Percentiles rank a stretch among this genome's conserved stretches.
Conservation (phyloP, 495 filamentous ascomycete genomes). For the Hypoxylon cercidicola region DNA sequence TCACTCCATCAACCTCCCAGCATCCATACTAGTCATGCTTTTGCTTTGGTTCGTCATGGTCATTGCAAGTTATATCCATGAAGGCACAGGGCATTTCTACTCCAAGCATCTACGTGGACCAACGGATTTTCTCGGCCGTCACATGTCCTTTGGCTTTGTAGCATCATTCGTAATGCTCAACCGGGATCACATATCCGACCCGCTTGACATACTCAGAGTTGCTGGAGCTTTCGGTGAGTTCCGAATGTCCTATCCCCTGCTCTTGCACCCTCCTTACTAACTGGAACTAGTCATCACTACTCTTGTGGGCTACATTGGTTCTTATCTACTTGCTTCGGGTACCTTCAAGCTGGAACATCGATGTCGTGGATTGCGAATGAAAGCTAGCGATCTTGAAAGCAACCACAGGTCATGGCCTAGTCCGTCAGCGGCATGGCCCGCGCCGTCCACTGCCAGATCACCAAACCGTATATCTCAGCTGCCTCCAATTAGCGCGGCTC, state of each 20-base stretch:
- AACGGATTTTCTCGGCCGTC: slow-evolving; percentile 56
- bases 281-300: slow-evolving; percentile 34
- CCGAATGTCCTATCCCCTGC: background rate
- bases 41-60: slow-evolving; percentile 32
- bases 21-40: slow-evolving; percentile 43
- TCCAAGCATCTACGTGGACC: slow-evolving; percentile 46
- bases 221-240: slow-evolving; percentile 53
- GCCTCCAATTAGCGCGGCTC: slow-evolving; percentile 32
- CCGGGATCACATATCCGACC: slow-evolving; percentile 47
- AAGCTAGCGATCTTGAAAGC: slow-evolving; percentile 33
- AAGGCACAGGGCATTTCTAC: slow-evolving; percentile 45
- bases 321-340: slow-evolving; percentile 28
- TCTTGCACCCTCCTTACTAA: slow-evolving; percentile 7
- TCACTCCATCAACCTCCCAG: slow-evolving; percentile 41
- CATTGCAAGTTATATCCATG: slow-evolving; percentile 31
- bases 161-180: slow-evolving; percentile 59
- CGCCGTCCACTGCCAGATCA: slow-evolving; percentile 18
- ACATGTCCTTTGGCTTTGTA: slow-evolving; percentile 61
- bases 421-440: slow-evolving; percentile 41
- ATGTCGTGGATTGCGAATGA: slow-evolving; percentile 24
- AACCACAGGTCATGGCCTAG: slow-evolving; percentile 40
- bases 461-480: slow-evolving; percentile 21
- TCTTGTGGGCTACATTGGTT: slow-evolving; percentile 30
- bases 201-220: slow-evolving; percentile 47
- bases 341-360: slow-evolving; percentile 37